phyloP scores from a whole-genome alignment of 2,329 filamentous ascomycete genomes.

The Penicillium sumatraense region DNA sequence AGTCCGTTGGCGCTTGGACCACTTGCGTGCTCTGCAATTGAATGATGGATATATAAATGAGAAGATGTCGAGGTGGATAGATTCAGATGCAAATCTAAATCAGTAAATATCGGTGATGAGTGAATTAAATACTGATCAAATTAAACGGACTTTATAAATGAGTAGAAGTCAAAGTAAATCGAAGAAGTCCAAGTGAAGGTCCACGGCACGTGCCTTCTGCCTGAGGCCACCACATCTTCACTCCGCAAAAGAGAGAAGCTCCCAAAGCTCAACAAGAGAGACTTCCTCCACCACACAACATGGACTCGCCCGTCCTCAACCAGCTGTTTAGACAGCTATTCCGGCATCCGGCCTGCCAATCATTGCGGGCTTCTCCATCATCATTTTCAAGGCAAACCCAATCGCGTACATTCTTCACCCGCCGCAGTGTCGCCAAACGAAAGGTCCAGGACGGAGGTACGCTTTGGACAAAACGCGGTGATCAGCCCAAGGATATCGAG shows the following conservation, averaged over 20 bases:
- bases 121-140: too few species aligned
- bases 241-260: neutral
- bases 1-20: slow-evolving; percentile 44
- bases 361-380: slow-evolving; percentile 47
- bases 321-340: slow-evolving; percentile 87
- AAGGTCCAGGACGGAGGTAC: slow-evolving; percentile 60
- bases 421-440: slow-evolving; percentile 41
- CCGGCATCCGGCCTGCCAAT: slow-evolving; percentile 69
- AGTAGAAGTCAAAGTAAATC: too few species aligned
- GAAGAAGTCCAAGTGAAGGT: neutral
- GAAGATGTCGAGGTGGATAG: neutral
- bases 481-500: slow-evolving; percentile 75
- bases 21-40: slow-evolving; percentile 21
- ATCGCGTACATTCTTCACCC: slow-evolving; percentile 42
- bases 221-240: slow-evolving; percentile 15
- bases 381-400: slow-evolving; percentile 29
- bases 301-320: slow-evolving; percentile 81
- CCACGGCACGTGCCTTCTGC: slow-evolving; percentile 20
- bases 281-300: slow-evolving; percentile 41
- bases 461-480: slow-evolving; percentile 83
- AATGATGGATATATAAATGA: neutral
- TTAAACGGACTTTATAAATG: too few species aligned
- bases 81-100: neutral
- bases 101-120: too few species aligned
- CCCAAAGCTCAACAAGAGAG: neutral